phyloP scores from a whole-genome alignment of 306 rosid species.

The Hippophae rhamnoides region DNA sequence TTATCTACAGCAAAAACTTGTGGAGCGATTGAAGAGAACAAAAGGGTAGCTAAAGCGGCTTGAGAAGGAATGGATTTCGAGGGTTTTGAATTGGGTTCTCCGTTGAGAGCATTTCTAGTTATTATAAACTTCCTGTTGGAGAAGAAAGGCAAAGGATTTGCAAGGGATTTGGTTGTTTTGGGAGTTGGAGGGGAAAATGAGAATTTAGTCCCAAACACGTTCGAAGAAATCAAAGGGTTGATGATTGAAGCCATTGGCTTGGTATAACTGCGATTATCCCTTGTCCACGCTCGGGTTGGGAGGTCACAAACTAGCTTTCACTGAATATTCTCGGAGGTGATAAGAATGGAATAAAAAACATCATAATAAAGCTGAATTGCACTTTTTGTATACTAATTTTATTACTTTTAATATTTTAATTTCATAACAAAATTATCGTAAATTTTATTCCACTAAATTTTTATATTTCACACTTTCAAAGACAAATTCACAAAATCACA shows the following conservation, averaged over 20 bases:
- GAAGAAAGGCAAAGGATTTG: slow-evolving; percentile 20
- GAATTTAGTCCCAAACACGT: slow-evolving; percentile 37
- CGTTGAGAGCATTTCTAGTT: slow-evolving; percentile 20
- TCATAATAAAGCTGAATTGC: no score
- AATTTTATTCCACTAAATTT: no score
- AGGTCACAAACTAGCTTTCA: no score
- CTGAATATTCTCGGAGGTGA: no score
- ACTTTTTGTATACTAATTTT: no score
- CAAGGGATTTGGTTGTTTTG: slow-evolving; percentile 41
- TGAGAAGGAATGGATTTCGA: slow-evolving; percentile 39
- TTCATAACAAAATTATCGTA: no score
- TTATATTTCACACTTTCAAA: no score
- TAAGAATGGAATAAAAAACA: no score
- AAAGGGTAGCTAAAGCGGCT: slow-evolving; percentile 58
- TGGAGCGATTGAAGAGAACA: slow-evolving; percentile 57
- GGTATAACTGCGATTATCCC: not conserved
- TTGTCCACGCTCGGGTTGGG: no score
- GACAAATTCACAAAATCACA: no score
- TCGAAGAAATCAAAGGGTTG: slow-evolving; percentile 51
- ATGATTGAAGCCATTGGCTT: slow-evolving; percentile 46
- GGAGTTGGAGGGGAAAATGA: slow-evolving; percentile 64
- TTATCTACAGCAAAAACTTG: slow-evolving; percentile 53
- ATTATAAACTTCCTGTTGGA: slow-evolving; percentile 22
- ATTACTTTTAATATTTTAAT: no score
- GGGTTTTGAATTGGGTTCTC: slow-evolving; percentile 20